Base-by-base conservation (phyloP, 768 basidiomycete genomes). In the Psilocybe sp. region DNA sequence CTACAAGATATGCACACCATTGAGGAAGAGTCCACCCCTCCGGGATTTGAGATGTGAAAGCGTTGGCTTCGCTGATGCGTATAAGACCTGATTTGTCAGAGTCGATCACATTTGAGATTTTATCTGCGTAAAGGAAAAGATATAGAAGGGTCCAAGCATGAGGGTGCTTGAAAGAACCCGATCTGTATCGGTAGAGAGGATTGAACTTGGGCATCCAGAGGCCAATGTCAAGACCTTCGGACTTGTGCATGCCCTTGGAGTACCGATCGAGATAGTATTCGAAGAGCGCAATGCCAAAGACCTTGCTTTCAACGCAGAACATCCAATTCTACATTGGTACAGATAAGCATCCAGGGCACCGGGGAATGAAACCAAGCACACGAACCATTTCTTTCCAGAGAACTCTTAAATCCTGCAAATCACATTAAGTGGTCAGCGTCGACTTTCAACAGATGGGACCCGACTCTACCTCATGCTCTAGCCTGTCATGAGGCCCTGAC, bases 11-110 rank as follows among this genome's bases (percentile, higher is more conserved):
- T 13, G 45, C 50, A 37, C 54, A 55, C 50, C 50, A 55, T 23
- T 51, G 45, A 32, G 54, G 46, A 43, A 55, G 46, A 12, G 36
- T 51, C 54, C 54, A 52, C 5, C 50, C 54, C 10, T 23, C 20
- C 5, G 54, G 54, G n/a, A 51, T 55, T 31, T 55, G 23, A 14
- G 37, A 15, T 10, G 50, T 46, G 42, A 55, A 55, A 2, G 32
- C 44, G 18, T 55, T 55, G 8, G 50, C 54, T 36, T 55, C 54
- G 46, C 50, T 51, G 28, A 55, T 55, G 6, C 54, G 44, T 20
- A 55, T 49, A 41, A 47, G 52, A 13, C 54, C 54, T n/a, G 54
- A 55, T 12, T 39, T 32, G 31, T 55, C 54, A 16, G 20, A 33
- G 37, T 55, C 54, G 13, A 55, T 41, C 2, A 50, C 54, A 4